These are phyloP conservation scores for Eucalyptus albens DNA, from an alignment of 345 rosid genomes.

Conservation along the genomic window DNA sequence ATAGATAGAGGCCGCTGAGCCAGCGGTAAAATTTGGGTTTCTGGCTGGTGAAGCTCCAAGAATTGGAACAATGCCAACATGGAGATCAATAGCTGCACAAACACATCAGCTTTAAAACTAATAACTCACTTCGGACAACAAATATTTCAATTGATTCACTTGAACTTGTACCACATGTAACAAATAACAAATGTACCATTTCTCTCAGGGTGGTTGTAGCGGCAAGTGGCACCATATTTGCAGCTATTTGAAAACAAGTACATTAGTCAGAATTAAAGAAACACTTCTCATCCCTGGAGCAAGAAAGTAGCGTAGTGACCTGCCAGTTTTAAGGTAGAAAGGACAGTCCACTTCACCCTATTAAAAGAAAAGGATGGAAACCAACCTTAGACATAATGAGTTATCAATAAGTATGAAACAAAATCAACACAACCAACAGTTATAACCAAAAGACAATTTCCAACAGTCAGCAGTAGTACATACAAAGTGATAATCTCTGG, in stretches of 20 bases:
- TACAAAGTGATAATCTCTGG: not conserved
- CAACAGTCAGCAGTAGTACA: not conserved
- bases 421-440: not conserved
- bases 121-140: not conserved
- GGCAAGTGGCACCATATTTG: conserved; percentile 89
- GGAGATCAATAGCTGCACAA: conserved; percentile 58
- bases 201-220: conserved; percentile 94
- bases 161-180: not conserved
- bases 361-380: not conserved
- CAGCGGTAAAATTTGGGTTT: conserved; percentile 31
- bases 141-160: not conserved
- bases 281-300: not conserved
- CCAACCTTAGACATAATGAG: not conserved
- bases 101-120: not conserved
- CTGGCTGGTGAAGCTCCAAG: conserved; percentile 27
- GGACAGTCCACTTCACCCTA: conserved; percentile 95
- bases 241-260: conserved; percentile 30
- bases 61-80: conserved; percentile 41
- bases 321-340: conserved; percentile 90
- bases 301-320: conserved; percentile 26
- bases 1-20: conserved; percentile 53
- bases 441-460: not conserved
- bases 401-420: not conserved
- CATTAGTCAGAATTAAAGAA: not conserved
- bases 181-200: conserved; percentile 29